Evolutionary conservation across 345 rosid genomes (phyloP), one percentile per base, ranked within the genome.

Genomic region (Eucalyptus cloeziana): DNA sequence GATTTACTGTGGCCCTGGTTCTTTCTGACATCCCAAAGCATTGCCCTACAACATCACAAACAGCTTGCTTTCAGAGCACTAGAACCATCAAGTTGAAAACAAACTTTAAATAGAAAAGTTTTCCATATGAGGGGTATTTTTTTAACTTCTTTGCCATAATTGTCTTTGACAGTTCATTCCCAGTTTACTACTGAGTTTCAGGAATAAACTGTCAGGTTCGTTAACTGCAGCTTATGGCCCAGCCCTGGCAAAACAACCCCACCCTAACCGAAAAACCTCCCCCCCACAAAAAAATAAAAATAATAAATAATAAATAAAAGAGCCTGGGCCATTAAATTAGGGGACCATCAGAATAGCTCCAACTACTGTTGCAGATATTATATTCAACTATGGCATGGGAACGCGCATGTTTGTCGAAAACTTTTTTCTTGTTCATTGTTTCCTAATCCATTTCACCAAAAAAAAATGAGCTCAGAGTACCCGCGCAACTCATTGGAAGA

Each of bases 1-100:
- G 90, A 90, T 86, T 91, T 92, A 43, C 49, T 49, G 13, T 87
- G 67, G 86, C 90, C 92, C 90, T 90, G 92, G 91, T 79, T 93
- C 92, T 88, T 92, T 92, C 96, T 94, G 64, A 91, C 71, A 90
- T 96, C 98, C 97, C 96, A 95, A 85, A 95, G 93, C 92, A 92
- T 44, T 87, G 97, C 97, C 76, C 97, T 95, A 94, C 79, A 92
- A 76, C 49, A 88, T 87, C 54, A 60, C 58, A 85, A 60, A 12
- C 50, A 24, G 86, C 47, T 49, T 33, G 51, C 54, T 47, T 51
- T 56, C 76, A 47, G 43, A 47, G 13, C 31, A 22, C 54, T 87
- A 79, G 22, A 60, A 56, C 7, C 43, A 60, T 64, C 40, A 11
- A 16, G 8, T 67, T 21, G 47, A 31, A 44, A 67, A 37, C 43